Evolutionary conservation across 345 rosid genomes (phyloP).

Genomic region (Lumnitzera racemosa): DNA sequence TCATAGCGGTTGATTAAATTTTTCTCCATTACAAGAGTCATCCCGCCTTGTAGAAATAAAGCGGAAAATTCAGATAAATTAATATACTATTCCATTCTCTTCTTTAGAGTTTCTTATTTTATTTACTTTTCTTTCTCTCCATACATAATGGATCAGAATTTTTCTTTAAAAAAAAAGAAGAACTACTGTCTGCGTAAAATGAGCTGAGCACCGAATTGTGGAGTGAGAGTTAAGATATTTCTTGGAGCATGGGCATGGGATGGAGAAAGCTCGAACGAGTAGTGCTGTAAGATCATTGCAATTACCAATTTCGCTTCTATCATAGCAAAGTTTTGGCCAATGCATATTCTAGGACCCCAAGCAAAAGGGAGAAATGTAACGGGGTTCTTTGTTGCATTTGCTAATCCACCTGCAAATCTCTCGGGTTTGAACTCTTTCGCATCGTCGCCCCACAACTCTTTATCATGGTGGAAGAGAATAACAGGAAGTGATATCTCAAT

Average conservation of each 20-base stretch:
- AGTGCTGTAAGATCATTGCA: conserved; percentile 38
- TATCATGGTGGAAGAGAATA: conserved; percentile 30
- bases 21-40: not conserved
- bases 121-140: not conserved
- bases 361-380: conserved; percentile 42
- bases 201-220: conserved; percentile 40
- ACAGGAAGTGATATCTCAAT: conserved; percentile 15
- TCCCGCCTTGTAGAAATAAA: not conserved
- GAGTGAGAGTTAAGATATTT: conserved; percentile 26
- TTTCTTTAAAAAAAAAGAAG: no score
- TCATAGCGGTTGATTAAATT: not conserved
- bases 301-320: conserved; percentile 50
- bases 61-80: no score
- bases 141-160: not conserved
- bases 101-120: no score
- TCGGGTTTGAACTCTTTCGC: conserved; percentile 47
- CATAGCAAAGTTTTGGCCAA: conserved; percentile 56
- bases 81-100: no score
- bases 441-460: conserved; percentile 47
- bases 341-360: conserved; percentile 53
- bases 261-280: conserved; percentile 46
- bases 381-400: conserved; percentile 46
- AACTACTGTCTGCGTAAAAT: conserved; percentile 18
- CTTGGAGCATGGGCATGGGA: conserved; percentile 39
- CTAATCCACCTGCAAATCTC: conserved; percentile 40